Evolutionary conservation across 139 green algal species (phyloP), one percentile per base, ranked within the genome.

Genomic region (Astrephomene gubernaculifera): DNA sequence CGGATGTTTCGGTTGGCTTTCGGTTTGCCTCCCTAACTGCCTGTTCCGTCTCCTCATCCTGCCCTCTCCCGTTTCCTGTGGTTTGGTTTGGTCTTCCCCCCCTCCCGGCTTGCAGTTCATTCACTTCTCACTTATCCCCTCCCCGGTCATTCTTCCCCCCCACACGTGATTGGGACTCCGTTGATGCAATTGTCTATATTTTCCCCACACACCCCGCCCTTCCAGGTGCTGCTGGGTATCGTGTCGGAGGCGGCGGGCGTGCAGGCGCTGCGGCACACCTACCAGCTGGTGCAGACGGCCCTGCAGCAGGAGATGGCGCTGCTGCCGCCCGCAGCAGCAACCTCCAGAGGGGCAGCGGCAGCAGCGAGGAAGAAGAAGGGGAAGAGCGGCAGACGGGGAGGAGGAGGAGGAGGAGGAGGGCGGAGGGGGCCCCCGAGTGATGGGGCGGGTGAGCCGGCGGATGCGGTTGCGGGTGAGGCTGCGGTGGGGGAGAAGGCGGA

Each of bases 261-360:
- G 44, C 65, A 86, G 52, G 79, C 79, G 25, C 65, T 86, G 44
- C 41, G 78, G 1, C 78, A 84, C 41, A 84, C 78, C 5, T 84
- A 73, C 60, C 61, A 74, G n/a, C 4, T 33, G 7, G 63, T 84
- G 17, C 64, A 78, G 43, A 70, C 79, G n/a, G 52, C 35, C 53
- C 61, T 85, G 54, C 81, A 86, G 76, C 29, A 38, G 69, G 67
- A 86, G 81, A 38, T 6, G 33, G 29, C 24, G 63, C 63, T 6
- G 33, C 63, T 7, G 25, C 63, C 25, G 27, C 33, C 31, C 7
- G 65, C 65, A 45, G 36, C 29, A 19, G 14, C 65, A 19, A 9
- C 65, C n/a, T n/a, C n/a, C n/a, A n/a, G n/a, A 72, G 36, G 17
- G 14, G 65, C 65, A 45, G 33, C 65, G 25, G 65, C 33, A 4